Evolutionary conservation across 129 eudicot species (phyloP).

Genomic region (Solidago caesia): DNA sequence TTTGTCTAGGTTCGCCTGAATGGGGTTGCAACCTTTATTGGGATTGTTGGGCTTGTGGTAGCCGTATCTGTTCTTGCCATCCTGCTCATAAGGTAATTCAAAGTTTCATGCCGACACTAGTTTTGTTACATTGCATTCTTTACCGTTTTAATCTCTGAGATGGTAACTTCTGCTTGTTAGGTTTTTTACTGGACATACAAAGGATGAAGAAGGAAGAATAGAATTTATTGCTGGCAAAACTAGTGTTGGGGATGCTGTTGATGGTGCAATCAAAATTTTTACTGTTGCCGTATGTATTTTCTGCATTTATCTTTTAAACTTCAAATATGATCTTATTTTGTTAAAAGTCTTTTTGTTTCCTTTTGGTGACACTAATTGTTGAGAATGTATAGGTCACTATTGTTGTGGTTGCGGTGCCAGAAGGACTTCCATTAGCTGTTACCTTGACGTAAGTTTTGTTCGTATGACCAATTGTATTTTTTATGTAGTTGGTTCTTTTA

Average conservation of each 20-base stretch:
- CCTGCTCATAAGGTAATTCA: constrained; percentile 64
- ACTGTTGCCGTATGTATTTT: constrained; percentile 79
- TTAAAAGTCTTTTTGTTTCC: background rate
- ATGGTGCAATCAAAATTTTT: constrained; percentile 82
- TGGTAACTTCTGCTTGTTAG: constrained; percentile 33
- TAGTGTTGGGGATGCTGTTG: constrained; percentile 56
- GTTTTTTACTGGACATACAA: constrained; percentile 76
- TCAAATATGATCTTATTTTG: background rate
- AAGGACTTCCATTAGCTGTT: constrained; percentile 98
- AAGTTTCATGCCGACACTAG: background rate
- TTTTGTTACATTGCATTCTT: background rate
- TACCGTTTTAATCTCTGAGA: background rate
- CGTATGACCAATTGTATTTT: constrained; percentile 1
- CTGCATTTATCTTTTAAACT: background rate
- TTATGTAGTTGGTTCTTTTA: background rate
- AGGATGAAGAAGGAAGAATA: constrained; percentile 32
- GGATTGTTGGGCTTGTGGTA: constrained; percentile 81
- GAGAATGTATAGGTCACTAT: constrained; percentile 68
- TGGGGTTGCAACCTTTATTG: constrained; percentile 94
- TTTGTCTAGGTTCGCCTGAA: constrained; percentile 71
- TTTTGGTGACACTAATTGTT: constrained; percentile 24
- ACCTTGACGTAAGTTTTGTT: constrained; percentile 75
- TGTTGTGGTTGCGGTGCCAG: constrained; percentile 99
- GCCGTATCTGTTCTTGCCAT: constrained; percentile 71
- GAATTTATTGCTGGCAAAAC: constrained; percentile 68